Conservation (phyloP, 1,284 basidiomycete species). For the Acaromyces ingoldii region DNA sequence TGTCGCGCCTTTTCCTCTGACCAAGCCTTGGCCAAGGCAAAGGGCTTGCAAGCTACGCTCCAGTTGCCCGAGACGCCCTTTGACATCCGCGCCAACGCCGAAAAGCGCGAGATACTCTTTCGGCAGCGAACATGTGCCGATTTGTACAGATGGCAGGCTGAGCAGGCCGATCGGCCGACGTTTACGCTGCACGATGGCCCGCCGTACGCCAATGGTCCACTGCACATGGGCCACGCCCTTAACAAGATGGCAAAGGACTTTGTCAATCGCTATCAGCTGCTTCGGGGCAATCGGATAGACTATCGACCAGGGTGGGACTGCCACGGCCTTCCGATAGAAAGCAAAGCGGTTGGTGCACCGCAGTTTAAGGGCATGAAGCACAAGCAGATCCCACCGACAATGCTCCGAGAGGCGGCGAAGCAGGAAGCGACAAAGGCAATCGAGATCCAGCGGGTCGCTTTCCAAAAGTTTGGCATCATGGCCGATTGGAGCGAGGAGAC, state of each 20-base stretch:
- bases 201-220: constrained; percentile 91
- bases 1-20: too few species aligned
- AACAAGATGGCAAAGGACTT: constrained; percentile 98
- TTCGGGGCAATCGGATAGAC: constrained; percentile 74
- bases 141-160: constrained; percentile 79
- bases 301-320: constrained; percentile 98
- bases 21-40: too few species aligned
- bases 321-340: constrained; percentile 82
- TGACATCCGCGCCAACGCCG: constrained; percentile 68
- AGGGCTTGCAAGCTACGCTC: too few species aligned
- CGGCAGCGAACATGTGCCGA: constrained; percentile 66
- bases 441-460: constrained; percentile 71
- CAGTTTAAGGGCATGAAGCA: constrained; percentile 2
- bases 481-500: constrained; percentile 75
- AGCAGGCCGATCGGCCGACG: constrained; percentile 62
- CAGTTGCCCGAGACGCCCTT: constrained; percentile 78
- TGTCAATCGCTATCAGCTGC: constrained; percentile 81
- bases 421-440: constrained; percentile 73
- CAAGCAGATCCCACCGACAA: constrained; percentile 28
- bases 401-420: constrained; percentile 70
- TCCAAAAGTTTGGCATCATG: constrained; percentile 80
- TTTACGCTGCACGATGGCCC: constrained; percentile 95
- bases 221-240: constrained; percentile 94
- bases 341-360: constrained; percentile 26
- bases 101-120: constrained; percentile 63